A percentile compares a stretch with the other conserved stretches of the same genome.
Evolutionary conservation across 306 rosid genomes (phyloP).

Genomic region (Cercis canadensis): DNA sequence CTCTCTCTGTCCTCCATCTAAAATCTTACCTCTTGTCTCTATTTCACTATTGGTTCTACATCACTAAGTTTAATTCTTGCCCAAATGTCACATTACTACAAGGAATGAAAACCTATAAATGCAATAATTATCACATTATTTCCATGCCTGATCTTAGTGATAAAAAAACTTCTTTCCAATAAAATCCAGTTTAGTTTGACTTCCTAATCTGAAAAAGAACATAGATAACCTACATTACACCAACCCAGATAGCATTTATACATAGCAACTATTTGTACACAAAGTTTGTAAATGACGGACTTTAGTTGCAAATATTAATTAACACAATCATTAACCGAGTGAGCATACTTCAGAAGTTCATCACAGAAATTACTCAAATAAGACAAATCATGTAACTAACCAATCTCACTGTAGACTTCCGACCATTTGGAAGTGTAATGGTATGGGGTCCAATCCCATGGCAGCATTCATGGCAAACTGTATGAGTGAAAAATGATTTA

Average conservation of each 20-base stretch:
- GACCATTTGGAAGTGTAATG: slow-evolving; percentile 89
- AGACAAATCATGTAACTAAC: slow-evolving; percentile 55
- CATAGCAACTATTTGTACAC: too few relatives aligned
- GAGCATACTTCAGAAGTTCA: slow-evolving; percentile 6
- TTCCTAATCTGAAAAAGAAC: too few relatives aligned
- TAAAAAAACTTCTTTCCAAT: not conserved
- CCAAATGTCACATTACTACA: not conserved
- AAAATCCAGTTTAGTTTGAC: not conserved
- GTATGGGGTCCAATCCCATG: slow-evolving; percentile 98
- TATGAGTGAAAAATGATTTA: slow-evolving; percentile 92
- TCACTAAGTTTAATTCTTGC: not conserved
- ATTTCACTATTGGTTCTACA: not conserved
- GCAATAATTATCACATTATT: not conserved
- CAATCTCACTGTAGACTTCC: slow-evolving; percentile 88
- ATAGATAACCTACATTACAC: not conserved
- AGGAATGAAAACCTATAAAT: not conserved
- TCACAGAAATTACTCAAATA: slow-evolving; percentile 21
- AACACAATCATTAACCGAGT: slow-evolving; percentile 1
- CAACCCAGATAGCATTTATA: not conserved
- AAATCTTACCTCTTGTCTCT: not conserved
- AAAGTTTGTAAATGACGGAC: not conserved
- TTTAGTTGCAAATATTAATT: not conserved
- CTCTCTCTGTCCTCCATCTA: not conserved
- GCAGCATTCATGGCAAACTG: slow-evolving; percentile 98
- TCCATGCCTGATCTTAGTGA: slow-evolving; percentile 15